phyloP scores from a whole-genome alignment of 352 stramenopile genomes.

The Globisporangium lucens region DNA sequence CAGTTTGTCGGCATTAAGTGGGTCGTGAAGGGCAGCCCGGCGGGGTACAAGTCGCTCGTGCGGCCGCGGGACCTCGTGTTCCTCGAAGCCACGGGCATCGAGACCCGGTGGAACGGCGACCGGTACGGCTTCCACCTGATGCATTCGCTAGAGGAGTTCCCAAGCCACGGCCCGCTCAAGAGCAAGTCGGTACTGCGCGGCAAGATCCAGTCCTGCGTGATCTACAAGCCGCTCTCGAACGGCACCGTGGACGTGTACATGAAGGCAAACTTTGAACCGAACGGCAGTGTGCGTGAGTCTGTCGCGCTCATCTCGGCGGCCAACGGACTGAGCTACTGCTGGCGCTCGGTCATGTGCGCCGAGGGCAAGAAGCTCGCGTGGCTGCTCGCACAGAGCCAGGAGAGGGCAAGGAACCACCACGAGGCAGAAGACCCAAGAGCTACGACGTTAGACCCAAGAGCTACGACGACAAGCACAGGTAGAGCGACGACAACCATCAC shows the following conservation, averaged over 20 bases:
- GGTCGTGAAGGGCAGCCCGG: constrained; percentile 16
- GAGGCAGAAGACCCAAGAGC: background rate
- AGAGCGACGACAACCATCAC: background rate
- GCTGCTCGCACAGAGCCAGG: constrained; percentile 13
- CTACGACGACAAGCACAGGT: background rate
- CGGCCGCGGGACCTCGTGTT: constrained; percentile 29
- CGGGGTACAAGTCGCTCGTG: constrained; percentile 10
- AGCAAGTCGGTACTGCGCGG: constrained; percentile 29
- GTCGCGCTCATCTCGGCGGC: constrained; percentile 28
- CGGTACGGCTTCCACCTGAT: constrained; percentile 32
- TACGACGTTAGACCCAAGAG: background rate
- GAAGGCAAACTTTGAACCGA: constrained; percentile 35
- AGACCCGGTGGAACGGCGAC: constrained; percentile 19
- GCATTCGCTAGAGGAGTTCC: constrained; percentile 21
- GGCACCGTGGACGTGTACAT: constrained; percentile 46
- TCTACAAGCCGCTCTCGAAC: constrained; percentile 34
- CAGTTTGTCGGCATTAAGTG: constrained; percentile 27
- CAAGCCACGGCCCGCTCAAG: constrained; percentile 21
- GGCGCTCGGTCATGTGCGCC: constrained; percentile 29
- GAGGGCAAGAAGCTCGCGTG: constrained; percentile 30
- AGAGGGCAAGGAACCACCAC: background rate
- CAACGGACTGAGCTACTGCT: constrained; percentile 19
- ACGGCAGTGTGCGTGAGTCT: constrained; percentile 22
- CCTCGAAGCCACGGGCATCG: constrained; percentile 39
- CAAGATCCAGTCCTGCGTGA: constrained; percentile 35